These are phyloP conservation scores for Fennellomyces sp. DNA, from an alignment of 371 early-diverging fungal genomes.

Conservation along the genomic window DNA sequence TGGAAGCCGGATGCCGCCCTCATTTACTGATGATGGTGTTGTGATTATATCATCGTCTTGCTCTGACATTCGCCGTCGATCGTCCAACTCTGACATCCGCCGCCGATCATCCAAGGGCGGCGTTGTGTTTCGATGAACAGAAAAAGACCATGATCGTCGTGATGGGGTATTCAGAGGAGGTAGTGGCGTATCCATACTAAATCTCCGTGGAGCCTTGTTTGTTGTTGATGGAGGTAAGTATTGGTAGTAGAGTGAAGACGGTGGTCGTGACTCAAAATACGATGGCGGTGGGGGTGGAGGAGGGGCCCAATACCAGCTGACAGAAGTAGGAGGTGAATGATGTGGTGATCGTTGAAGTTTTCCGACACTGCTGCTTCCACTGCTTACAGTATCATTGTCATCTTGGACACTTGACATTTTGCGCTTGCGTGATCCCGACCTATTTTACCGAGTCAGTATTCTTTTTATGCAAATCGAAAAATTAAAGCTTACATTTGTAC, in stretches of 20 bases:
- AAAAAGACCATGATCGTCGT: constrained; percentile 3
- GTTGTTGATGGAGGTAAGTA: neutral
- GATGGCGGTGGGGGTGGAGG: neutral
- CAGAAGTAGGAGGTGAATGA: constrained; percentile 1
- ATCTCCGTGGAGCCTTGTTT: neutral
- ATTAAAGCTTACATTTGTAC: constrained; percentile 33
- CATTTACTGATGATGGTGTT: neutral
- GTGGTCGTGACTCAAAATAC: neutral
- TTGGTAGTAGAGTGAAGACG: neutral
- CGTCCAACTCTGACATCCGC: neutral
- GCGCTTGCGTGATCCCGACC: constrained; percentile 26
- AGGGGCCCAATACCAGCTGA: constrained; percentile 9
- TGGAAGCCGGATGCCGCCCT: neutral
- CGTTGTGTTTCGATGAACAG: constrained; percentile 1
- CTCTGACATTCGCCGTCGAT: neutral
- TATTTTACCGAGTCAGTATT: neutral
- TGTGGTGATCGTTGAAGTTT: constrained; percentile 2
- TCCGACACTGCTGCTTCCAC: neutral
- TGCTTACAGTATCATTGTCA: constrained; percentile 2
- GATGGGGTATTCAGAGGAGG: neutral
- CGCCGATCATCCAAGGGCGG: neutral
- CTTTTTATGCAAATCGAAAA: neutral
- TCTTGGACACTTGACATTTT: constrained; percentile 19
- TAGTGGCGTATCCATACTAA: neutral
- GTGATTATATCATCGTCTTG: neutral